Percentiles rank a stretch among this genome's conserved stretches.
phyloP scores from a whole-genome alignment of 179 eudicot species.

The Drosera spatulata region DNA sequence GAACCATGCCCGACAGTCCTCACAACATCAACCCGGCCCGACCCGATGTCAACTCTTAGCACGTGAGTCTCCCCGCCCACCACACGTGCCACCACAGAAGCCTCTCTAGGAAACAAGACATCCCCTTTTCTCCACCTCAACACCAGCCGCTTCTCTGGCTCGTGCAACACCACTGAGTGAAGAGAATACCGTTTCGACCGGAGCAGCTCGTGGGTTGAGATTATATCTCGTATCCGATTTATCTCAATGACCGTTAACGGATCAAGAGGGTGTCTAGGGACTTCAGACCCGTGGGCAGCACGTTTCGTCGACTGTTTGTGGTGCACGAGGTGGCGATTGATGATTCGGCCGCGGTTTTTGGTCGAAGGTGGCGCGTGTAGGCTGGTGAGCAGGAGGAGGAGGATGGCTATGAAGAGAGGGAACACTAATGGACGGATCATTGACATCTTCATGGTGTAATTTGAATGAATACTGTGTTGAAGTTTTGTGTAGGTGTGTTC shows the following conservation, averaged over 20 bases:
- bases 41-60: constrained; percentile 37
- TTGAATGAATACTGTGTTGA: no score
- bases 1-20: constrained; percentile 22
- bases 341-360: no score
- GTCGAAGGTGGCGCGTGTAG: no score
- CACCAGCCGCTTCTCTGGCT: constrained; percentile 49
- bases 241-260: constrained; percentile 67
- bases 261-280: constrained; percentile 73
- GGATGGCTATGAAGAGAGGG: no score
- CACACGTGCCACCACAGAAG: constrained; percentile 66
- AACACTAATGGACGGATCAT: no score
- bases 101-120: constrained; percentile 46
- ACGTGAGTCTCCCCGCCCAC: constrained; percentile 25
- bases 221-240: constrained; percentile 34
- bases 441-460: no score
- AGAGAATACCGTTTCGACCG: constrained; percentile 28
- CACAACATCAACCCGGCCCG: constrained; percentile 26
- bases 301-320: no score
- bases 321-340: no score
- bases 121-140: constrained; percentile 56
- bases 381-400: no score
- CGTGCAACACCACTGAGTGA: constrained; percentile 60
- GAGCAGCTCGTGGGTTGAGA: constrained; percentile 35
- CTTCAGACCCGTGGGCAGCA: constrained; percentile 26
- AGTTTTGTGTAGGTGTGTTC: no score